Conservation (phyloP, 1,284 basidiomycete species). For the Kalmanozyma brasiliensis region DNA sequence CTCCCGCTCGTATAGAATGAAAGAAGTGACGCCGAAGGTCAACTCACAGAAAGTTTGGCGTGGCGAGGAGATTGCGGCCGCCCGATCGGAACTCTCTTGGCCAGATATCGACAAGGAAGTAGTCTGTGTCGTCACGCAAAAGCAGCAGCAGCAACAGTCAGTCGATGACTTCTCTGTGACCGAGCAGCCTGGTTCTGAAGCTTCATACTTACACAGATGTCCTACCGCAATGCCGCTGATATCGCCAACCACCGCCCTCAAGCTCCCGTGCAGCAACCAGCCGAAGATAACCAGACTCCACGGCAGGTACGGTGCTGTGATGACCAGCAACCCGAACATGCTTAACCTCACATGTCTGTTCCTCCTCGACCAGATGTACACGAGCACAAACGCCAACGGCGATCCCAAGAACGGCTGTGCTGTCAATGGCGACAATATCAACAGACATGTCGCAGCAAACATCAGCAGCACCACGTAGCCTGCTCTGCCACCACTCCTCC, state of each 20-base stretch:
- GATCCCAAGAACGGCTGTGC: slow-evolving; percentile 53
- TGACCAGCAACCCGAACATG: slow-evolving; percentile 90
- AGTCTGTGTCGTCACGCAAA: slow-evolving; percentile 67
- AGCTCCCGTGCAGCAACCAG: slow-evolving; percentile 90
- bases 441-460: slow-evolving; percentile 78
- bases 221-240: slow-evolving; percentile 71
- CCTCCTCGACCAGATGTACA: slow-evolving; percentile 94
- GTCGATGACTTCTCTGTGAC: no score
- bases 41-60: slow-evolving; percentile 83
- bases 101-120: slow-evolving; percentile 96
- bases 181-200: no score
- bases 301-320: slow-evolving; percentile 94
- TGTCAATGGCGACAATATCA: slow-evolving; percentile 68
- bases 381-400: slow-evolving; percentile 74
- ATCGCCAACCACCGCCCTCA: slow-evolving; percentile 84
- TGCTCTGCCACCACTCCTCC: slow-evolving; percentile 77
- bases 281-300: slow-evolving; percentile 84
- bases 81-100: slow-evolving; percentile 87
- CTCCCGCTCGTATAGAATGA: no score
- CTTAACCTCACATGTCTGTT: slow-evolving; percentile 95
- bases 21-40: not conserved
- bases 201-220: slow-evolving; percentile 64
- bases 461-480: slow-evolving; percentile 91
- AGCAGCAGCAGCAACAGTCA: not conserved
- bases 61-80: slow-evolving; percentile 78